phyloP scores from a whole-genome alignment of 1,139 yeast genomes.

The Yamadazyma kanchanaburiensis region DNA sequence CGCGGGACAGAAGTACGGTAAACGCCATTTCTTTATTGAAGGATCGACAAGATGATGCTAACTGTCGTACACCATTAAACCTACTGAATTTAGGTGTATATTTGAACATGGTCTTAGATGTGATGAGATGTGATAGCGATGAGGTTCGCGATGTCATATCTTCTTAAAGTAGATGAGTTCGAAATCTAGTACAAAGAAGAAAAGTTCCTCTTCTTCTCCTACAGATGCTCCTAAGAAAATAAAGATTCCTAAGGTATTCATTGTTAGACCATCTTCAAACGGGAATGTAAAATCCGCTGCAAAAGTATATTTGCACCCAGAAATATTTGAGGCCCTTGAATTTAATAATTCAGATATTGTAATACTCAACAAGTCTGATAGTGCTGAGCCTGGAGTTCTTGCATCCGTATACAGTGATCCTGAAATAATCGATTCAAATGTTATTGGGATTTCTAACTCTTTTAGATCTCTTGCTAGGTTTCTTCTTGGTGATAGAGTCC shows the following conservation, averaged over 20 bases:
- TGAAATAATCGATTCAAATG: conserved; percentile 46
- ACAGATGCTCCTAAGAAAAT: conserved; percentile 30
- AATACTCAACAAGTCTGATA: conserved; percentile 44
- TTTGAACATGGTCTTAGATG: background rate
- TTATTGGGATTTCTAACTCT: conserved; percentile 48
- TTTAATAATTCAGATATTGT: conserved; percentile 55
- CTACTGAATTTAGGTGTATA: too few relatives aligned
- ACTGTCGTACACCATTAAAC: too few relatives aligned
- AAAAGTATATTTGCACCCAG: conserved; percentile 49
- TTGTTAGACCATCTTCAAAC: conserved; percentile 51
- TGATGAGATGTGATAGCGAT: conserved; percentile 2
- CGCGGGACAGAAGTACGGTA: conserved; percentile 2
- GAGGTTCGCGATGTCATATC: conserved; percentile 5
- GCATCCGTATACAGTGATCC: conserved; percentile 40
- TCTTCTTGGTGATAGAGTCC: conserved; percentile 70
- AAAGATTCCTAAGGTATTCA: conserved; percentile 46
- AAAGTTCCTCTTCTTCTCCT: conserved; percentile 16
- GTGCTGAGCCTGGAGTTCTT: conserved; percentile 42
- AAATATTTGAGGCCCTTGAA: conserved; percentile 52
- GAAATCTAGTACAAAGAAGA: conserved; percentile 13
- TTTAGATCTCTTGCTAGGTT: conserved; percentile 55
- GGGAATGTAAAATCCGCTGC: conserved; percentile 27
- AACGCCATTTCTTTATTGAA: too few relatives aligned
- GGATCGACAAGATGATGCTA: too few relatives aligned
- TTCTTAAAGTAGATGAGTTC: conserved; percentile 4